Evolutionary conservation across 1,139 yeast genomes (phyloP).

Genomic region (Pichia sp.): DNA sequence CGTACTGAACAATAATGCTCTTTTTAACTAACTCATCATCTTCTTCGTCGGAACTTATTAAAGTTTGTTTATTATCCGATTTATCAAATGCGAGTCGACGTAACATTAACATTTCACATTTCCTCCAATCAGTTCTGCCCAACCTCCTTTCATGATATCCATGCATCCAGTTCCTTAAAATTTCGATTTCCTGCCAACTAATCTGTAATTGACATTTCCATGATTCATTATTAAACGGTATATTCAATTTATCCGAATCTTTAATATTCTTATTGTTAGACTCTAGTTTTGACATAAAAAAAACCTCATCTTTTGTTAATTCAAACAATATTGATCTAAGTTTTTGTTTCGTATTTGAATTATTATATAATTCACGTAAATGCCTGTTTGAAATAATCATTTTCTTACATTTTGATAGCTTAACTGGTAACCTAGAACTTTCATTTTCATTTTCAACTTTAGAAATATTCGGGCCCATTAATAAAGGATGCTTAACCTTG

Average conservation of each 20-base stretch:
- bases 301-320: slow-evolving; percentile 22
- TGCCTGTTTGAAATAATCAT: slow-evolving; percentile 27
- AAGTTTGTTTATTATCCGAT: not conserved
- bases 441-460: not conserved
- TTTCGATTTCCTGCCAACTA: slow-evolving; percentile 18
- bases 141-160: slow-evolving; percentile 3
- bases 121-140: slow-evolving; percentile 5
- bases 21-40: slow-evolving; percentile 12
- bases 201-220: slow-evolving; percentile 27
- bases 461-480: slow-evolving; percentile 4
- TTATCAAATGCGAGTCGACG: slow-evolving; percentile 4
- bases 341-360: slow-evolving; percentile 14
- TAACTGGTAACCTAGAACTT: not conserved
- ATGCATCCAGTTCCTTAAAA: slow-evolving; percentile 10
- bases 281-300: slow-evolving; percentile 4
- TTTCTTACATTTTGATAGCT: slow-evolving; percentile 16
- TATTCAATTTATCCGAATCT: slow-evolving; percentile 15
- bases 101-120: slow-evolving; percentile 10
- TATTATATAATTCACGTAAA: slow-evolving; percentile 20
- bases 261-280: not conserved
- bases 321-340: slow-evolving; percentile 24
- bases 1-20: slow-evolving; percentile 17
- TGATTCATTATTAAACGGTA: slow-evolving; percentile 23
- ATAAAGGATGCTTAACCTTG: slow-evolving; percentile 12
- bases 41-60: slow-evolving; percentile 5